Evolutionary conservation across 2,329 filamentous ascomycete genomes (phyloP).

Genomic region (Stagonosporopsis chrysanthemi): DNA sequence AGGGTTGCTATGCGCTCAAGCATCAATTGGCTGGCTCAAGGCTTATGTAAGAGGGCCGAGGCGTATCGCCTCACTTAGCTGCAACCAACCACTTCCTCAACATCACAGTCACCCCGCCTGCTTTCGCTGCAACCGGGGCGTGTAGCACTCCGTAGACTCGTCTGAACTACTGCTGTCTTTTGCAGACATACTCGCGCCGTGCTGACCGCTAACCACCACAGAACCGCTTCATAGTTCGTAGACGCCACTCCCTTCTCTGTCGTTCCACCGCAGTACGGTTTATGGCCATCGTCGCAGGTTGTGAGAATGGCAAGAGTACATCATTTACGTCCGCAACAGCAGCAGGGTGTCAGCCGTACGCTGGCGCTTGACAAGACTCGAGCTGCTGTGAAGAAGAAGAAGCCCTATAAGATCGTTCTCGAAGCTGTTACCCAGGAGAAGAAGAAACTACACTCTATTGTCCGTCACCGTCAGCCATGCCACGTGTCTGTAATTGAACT

Average conservation of each 20-base stretch:
- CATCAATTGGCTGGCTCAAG: constrained; percentile 9
- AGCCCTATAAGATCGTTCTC: constrained; percentile 65
- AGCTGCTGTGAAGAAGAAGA: constrained; percentile 46
- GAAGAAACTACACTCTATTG: constrained; percentile 63
- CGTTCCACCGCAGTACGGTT: constrained; percentile 17
- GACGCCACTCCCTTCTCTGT: constrained; percentile 12
- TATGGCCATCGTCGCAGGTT: constrained; percentile 21
- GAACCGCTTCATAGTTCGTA: constrained; percentile 15
- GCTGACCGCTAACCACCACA: constrained; percentile 28
- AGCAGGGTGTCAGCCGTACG: constrained; percentile 28
- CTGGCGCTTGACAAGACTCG: constrained; percentile 33
- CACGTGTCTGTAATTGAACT: constrained; percentile 46
- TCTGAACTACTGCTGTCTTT: constrained; percentile 16
- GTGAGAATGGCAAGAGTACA: constrained; percentile 40
- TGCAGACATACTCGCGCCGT: constrained; percentile 23
- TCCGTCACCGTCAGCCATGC: constrained; percentile 41
- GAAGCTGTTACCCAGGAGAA: constrained; percentile 66
- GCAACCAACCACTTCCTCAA: constrained; percentile 11
- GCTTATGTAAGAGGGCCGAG: constrained; percentile 8
- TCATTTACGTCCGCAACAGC: constrained; percentile 29
- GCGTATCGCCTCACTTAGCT: constrained; percentile 14
- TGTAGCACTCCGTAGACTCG: constrained; percentile 30
- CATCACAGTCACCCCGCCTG: constrained; percentile 30
- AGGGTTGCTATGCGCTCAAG: constrained; percentile 11
- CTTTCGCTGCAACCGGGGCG: constrained; percentile 29